These are phyloP conservation scores for Oxyria digyna DNA, from an alignment of 148 eudicot species.

Conservation along the genomic window DNA sequence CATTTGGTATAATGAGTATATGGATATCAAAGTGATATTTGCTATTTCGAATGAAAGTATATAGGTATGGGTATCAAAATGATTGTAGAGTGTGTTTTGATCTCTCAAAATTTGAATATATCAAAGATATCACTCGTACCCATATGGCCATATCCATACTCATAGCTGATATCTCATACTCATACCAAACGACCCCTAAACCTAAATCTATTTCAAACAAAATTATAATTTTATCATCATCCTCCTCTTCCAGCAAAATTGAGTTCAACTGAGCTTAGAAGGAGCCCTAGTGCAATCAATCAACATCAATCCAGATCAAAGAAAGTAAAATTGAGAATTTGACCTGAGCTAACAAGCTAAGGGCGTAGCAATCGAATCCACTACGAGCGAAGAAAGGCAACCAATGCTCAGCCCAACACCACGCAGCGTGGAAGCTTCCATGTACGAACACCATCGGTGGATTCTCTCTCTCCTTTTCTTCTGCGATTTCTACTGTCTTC, in stretches of 20 bases:
- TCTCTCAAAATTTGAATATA: no score
- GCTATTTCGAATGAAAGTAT: no score
- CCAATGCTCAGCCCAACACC: constrained; percentile 98
- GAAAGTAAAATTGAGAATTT: neutral
- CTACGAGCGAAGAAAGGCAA: constrained; percentile 65
- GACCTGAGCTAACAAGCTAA: constrained; percentile 85
- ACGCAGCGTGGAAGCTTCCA: constrained; percentile 91
- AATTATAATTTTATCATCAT: neutral
- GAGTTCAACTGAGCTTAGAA: neutral
- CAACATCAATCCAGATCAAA: neutral
- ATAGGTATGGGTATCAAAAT: no score
- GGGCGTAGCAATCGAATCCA: constrained; percentile 69
- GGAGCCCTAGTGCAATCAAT: neutral
- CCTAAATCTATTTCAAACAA: neutral
- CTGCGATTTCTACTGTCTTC: neutral
- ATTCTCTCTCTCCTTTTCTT: constrained; percentile 14
- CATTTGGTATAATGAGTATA: no score
- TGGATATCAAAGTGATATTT: no score
- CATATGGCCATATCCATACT: no score
- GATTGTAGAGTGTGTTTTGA: no score
- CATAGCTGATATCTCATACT: no score
- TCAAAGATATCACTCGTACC: no score
- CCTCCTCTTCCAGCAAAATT: neutral
- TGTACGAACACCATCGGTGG: constrained; percentile 67
- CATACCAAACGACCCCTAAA: no score